Percentiles rank a stretch among this genome's conserved stretches.
phyloP scores from a whole-genome alignment of 2,329 filamentous ascomycete species.

The Plectosphaerella cucumerina region DNA sequence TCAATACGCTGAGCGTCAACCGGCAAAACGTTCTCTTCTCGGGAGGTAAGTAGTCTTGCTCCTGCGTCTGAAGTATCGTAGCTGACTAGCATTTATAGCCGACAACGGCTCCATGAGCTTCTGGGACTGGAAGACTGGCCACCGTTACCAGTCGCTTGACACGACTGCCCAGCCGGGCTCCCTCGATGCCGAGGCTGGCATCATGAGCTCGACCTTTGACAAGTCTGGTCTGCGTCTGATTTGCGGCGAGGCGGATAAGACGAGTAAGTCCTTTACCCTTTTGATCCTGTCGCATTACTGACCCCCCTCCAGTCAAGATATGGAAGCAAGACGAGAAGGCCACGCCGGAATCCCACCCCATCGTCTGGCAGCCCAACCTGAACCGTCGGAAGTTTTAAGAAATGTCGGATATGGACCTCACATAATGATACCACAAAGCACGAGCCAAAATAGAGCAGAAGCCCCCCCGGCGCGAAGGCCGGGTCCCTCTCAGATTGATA shows the following conservation, averaged over 20 bases:
- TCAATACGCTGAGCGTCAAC: conserved; percentile 91
- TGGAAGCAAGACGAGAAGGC: conserved; percentile 94
- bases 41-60: conserved; percentile 47
- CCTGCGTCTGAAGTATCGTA: background rate
- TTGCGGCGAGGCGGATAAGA: conserved; percentile 95
- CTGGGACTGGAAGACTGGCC: conserved; percentile 98
- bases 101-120: conserved; percentile 97
- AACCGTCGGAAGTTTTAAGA: conserved; percentile 68
- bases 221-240: conserved; percentile 84
- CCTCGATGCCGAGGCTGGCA: conserved; percentile 86
- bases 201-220: conserved; percentile 94
- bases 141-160: conserved; percentile 85
- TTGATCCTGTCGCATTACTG: background rate
- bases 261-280: conserved; percentile 47
- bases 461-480: too few relatives aligned
- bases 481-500: conserved; percentile 33
- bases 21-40: conserved; percentile 94
- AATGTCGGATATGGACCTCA: background rate
- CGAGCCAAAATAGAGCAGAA: conserved; percentile 3
- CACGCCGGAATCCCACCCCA: conserved; percentile 83
- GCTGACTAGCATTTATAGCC: conserved; percentile 25
- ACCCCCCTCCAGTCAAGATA: conserved; percentile 68
- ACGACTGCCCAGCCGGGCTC: conserved; percentile 92
- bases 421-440: background rate
- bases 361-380: conserved; percentile 86